Evolutionary conservation across 768 basidiomycete species (phyloP).

Genomic region (Lactifluus pinguis): DNA sequence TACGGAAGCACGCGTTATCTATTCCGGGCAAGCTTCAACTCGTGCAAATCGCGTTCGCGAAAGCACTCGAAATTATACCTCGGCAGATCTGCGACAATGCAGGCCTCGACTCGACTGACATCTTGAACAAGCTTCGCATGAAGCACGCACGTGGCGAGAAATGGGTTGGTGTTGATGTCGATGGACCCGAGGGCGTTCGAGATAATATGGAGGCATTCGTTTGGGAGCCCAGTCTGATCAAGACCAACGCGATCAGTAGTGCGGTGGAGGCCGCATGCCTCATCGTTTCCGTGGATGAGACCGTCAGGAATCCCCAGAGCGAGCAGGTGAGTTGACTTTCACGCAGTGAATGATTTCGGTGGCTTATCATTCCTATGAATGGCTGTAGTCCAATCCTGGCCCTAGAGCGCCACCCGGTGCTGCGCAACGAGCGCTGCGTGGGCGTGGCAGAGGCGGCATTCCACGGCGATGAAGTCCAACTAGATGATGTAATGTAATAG

Average conservation of each 20-base stretch:
- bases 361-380: conserved; percentile 17
- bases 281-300: conserved; percentile 95
- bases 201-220: conserved; percentile 98
- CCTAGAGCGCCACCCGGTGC: conserved; percentile 89
- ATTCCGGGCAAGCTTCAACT: conserved; percentile 95
- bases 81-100: conserved; percentile 99
- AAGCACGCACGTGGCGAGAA: conserved; percentile 80
- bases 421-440: conserved; percentile 76
- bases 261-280: conserved; percentile 95
- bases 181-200: conserved; percentile 77
- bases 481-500: conserved; percentile 3
- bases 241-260: conserved; percentile 90
- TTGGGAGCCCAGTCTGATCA: conserved; percentile 96
- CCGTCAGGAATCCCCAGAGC: conserved; percentile 90
- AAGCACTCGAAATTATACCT: conserved; percentile 95
- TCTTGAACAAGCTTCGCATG: conserved; percentile 96
- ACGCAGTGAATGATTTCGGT: not conserved
- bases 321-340: conserved; percentile 57
- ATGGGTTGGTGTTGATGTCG: conserved; percentile 95
- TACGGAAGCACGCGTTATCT: conserved; percentile 81
- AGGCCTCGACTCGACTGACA: conserved; percentile 93
- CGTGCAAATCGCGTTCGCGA: conserved; percentile 91
- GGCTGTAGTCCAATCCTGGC: conserved; percentile 61
- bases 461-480: conserved; percentile 46
- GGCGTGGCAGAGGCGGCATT: conserved; percentile 71